Conservation (phyloP, 345 rosid species). For the Streptanthus diversifolius region DNA sequence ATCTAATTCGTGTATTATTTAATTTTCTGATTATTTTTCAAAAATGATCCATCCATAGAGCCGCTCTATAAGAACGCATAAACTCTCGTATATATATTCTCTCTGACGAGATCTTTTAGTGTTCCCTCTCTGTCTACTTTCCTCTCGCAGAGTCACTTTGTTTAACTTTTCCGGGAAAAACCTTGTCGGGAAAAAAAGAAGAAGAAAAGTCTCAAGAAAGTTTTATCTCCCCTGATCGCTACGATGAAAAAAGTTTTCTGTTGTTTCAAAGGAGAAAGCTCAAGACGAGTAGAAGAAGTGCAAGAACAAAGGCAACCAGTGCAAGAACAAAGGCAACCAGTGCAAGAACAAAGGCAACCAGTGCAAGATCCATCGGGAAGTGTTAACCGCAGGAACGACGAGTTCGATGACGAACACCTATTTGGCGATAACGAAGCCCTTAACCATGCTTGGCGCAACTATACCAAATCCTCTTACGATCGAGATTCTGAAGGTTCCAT, state of each 20-base stretch:
- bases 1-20: background rate
- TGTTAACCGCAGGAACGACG: background rate
- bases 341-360: too few species aligned
- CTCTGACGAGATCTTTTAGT: background rate
- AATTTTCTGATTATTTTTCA: background rate
- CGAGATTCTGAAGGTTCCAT: slow-evolving; percentile 4
- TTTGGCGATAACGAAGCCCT: background rate
- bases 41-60: background rate
- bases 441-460: background rate
- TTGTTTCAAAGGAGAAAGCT: background rate
- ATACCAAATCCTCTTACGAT: background rate
- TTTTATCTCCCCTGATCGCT: background rate
- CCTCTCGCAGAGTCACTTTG: background rate
- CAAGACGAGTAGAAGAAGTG: background rate
- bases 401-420: background rate
- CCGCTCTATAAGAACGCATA: background rate
- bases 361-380: background rate
- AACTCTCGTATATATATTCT: background rate
- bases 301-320: too few species aligned
- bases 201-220: slow-evolving; percentile 8
- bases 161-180: slow-evolving; percentile 7
- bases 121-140: background rate
- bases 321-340: too few species aligned
- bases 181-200: background rate
- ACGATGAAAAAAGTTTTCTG: background rate